Evolutionary conservation across 345 rosid species (phyloP).

Genomic region (Citrus glauca): DNA sequence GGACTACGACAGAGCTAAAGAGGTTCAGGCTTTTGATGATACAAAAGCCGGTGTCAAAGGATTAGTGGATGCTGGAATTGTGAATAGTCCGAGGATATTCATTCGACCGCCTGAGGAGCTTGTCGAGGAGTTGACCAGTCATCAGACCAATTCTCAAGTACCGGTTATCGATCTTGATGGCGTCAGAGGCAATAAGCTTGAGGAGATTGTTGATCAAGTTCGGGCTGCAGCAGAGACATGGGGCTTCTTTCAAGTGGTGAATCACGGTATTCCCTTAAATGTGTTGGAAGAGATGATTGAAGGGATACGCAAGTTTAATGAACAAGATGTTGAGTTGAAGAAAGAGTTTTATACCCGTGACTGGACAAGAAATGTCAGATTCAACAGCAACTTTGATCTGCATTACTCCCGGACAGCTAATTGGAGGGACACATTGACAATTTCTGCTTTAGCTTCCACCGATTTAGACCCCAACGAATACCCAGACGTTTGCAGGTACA

Average conservation of each 20-base stretch:
- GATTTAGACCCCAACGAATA: not conserved
- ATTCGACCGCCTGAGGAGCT: constrained; percentile 3
- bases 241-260: constrained; percentile 47
- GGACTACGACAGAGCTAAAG: constrained; percentile 8
- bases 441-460: not conserved
- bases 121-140: not conserved
- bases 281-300: constrained; percentile 15
- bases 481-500: constrained; percentile 1
- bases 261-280: constrained; percentile 34
- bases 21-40: constrained; percentile 39
- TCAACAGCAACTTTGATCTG: constrained; percentile 16
- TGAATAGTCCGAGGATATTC: constrained; percentile 15
- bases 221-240: constrained; percentile 28
- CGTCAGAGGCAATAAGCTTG: constrained; percentile 4
- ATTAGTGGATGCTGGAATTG: constrained; percentile 30
- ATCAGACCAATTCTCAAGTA: not conserved
- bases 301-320: constrained; percentile 11
- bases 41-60: constrained; percentile 40
- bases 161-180: constrained; percentile 14
- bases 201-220: constrained; percentile 21
- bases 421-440: constrained; percentile 29
- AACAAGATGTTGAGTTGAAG: constrained; percentile 19
- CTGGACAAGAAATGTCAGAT: not conserved
- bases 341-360: constrained; percentile 9
- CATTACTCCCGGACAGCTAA: constrained; percentile 9